Percentiles rank a stretch among this genome's conserved stretches.
phyloP scores from a whole-genome alignment of 164 flowering plant species.

The Tetrastigma voinierianum region DNA sequence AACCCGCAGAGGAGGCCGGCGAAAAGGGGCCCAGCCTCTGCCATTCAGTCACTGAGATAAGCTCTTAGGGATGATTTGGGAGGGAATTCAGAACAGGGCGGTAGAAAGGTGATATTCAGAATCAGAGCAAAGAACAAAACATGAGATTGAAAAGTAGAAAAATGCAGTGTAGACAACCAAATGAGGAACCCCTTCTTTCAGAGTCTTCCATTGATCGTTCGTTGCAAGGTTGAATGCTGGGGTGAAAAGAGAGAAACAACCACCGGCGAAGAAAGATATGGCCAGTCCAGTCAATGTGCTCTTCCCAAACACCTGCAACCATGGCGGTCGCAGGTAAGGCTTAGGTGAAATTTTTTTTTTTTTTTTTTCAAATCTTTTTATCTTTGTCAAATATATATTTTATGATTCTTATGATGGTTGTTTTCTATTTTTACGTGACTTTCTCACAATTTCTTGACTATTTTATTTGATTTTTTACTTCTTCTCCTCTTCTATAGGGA shows the following conservation, averaged over 20 bases:
- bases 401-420: too few species aligned
- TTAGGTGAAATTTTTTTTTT: too few species aligned
- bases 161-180: constrained; percentile 76
- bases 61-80: constrained; percentile 63
- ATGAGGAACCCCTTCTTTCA: constrained; percentile 66
- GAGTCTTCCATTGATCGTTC: constrained; percentile 74
- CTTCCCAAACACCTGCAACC: constrained; percentile 66
- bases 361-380: too few species aligned
- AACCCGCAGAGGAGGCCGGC: constrained; percentile 82
- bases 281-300: constrained; percentile 52
- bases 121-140: constrained; percentile 61
- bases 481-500: too few species aligned
- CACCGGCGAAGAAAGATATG: constrained; percentile 68
- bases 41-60: constrained; percentile 70
- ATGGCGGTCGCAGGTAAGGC: too few species aligned
- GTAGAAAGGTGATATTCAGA: constrained; percentile 64
- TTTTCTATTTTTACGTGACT: too few species aligned
- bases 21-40: constrained; percentile 75
- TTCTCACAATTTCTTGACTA: too few species aligned
- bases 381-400: too few species aligned
- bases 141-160: constrained; percentile 80
- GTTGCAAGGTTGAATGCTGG: constrained; percentile 84
- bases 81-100: constrained; percentile 45
- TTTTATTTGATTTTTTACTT: too few species aligned
- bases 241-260: constrained; percentile 76